Conservation (phyloP, 2,329 filamentous ascomycete species). For the Ophiostoma sp. region DNA sequence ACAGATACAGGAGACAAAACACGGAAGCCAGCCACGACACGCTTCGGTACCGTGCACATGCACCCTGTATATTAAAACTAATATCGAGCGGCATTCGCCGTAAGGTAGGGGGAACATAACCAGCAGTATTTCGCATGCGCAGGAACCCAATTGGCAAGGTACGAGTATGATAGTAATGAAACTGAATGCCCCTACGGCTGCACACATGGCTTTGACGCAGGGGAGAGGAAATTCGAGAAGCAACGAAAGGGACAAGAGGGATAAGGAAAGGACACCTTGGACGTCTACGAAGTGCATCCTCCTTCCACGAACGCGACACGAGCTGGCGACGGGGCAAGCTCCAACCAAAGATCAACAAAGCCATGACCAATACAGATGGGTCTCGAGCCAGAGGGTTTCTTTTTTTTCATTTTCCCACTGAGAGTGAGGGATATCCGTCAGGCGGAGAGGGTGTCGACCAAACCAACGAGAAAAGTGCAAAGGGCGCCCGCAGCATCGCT, state of each 20-base stretch:
- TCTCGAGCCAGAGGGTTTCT: neutral
- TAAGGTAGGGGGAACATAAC: neutral
- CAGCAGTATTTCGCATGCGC: neutral
- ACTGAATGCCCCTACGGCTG: neutral
- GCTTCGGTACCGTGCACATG: constrained; percentile 3
- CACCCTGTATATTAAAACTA: neutral
- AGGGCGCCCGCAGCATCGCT: constrained; percentile 6
- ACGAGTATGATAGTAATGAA: neutral
- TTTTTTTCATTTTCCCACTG: neutral
- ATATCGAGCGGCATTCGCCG: constrained; percentile 1
- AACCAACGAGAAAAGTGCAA: neutral
- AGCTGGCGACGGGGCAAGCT: neutral
- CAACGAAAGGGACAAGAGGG: neutral
- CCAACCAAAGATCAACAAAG: neutral
- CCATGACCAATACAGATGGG: neutral
- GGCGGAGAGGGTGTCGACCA: neutral
- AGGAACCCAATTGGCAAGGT: neutral
- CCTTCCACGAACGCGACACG: neutral
- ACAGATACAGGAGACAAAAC: neutral
- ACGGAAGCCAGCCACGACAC: neutral
- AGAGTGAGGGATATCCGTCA: neutral
- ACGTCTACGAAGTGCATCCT: neutral
- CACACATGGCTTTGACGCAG: neutral
- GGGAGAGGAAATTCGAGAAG: neutral
- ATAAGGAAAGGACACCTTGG: neutral